A percentile compares a stretch with the other conserved stretches of the same genome.
Conservation (phyloP, 164 flowering plant genomes). For the Dillenia turbinata region DNA sequence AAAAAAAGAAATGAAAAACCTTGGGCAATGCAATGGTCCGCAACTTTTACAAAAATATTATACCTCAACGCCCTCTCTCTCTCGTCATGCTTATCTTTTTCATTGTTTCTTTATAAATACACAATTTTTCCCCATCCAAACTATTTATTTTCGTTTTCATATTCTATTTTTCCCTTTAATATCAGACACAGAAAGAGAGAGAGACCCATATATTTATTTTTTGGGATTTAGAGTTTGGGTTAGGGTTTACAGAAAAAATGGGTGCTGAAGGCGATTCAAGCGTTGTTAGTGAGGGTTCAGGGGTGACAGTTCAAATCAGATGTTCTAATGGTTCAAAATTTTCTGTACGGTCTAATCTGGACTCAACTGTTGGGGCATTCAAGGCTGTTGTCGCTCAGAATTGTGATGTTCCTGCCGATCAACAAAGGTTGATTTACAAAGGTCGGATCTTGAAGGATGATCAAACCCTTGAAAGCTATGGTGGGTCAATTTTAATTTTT, state of each 20-base stretch:
- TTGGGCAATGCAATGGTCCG: too few relatives aligned
- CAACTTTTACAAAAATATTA: too few relatives aligned
- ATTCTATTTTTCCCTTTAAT: neutral
- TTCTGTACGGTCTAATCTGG: constrained; percentile 43
- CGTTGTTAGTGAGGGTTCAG: constrained; percentile 23
- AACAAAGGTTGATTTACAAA: constrained; percentile 78
- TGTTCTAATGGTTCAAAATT: constrained; percentile 80
- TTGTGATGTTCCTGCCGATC: constrained; percentile 71
- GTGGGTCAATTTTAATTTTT: constrained; percentile 22
- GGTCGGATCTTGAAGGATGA: constrained; percentile 91
- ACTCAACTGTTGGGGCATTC: constrained; percentile 51
- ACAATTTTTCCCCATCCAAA: neutral
- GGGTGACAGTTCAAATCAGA: constrained; percentile 46
- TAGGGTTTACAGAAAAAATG: constrained; percentile 24
- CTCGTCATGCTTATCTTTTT: neutral
- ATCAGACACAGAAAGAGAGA: neutral
- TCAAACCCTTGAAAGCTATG: constrained; percentile 76
- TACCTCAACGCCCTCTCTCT: neutral
- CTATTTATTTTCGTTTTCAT: neutral
- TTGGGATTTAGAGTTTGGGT: constrained; percentile 2
- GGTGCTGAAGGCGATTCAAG: constrained; percentile 57
- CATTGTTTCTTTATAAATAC: neutral
- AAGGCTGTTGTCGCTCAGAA: constrained; percentile 54
- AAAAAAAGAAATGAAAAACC: too few relatives aligned
- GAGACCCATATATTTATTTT: constrained; percentile 1